Base-by-base conservation (phyloP, 106 monocot species). In the Phalaenopsis equestris region DNA sequence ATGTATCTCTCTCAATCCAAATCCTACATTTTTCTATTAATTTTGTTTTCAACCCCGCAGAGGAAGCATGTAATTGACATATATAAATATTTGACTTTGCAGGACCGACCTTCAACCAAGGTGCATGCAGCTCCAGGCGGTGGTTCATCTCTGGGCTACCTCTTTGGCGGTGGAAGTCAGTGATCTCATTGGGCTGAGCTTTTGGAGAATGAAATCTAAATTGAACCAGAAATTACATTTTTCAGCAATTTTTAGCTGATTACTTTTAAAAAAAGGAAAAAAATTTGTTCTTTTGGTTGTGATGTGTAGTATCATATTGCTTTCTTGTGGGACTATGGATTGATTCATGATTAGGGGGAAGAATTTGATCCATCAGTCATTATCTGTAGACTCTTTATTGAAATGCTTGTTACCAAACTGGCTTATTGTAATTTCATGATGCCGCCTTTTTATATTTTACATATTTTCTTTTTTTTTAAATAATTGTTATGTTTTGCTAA, bases 91-190 rank as follows among this genome's bases (percentile, higher is more conserved):
- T 48, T 48, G 8, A 48, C 11, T 70, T 10, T 77, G 61, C 82
- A 94, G 94, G 92, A 93, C 38, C 95, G 95, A 6, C 95, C 95
- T 55, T 91, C 95, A 19, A 95, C 95, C 6, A 95, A 93, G 83
- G 95, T 95, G 43, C 95, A 95, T 65, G 64, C 89, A n/a, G 92
- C 92, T 43, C 95, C 95, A 42, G 95, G 95, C 78, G 95, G 95
- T 61, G 93, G 95, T 17, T 95, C 95, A 45, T 95, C 95, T 77
- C 90, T 95, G 15, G 89, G 86, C 41, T 95, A 95, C 76, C 89
- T 95, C 5, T 95, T 95, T 67, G 91, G 95, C 15, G 84, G 84
- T 6, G 86, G 84, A 19, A 39, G 39, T 18, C 88, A 88, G 58
- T 88, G 83, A 88, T 39, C 36, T 23, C 19, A 4, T 0, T 6